Evolutionary conservation across 345 rosid species (phyloP).

Genomic region (Populus deltoides): DNA sequence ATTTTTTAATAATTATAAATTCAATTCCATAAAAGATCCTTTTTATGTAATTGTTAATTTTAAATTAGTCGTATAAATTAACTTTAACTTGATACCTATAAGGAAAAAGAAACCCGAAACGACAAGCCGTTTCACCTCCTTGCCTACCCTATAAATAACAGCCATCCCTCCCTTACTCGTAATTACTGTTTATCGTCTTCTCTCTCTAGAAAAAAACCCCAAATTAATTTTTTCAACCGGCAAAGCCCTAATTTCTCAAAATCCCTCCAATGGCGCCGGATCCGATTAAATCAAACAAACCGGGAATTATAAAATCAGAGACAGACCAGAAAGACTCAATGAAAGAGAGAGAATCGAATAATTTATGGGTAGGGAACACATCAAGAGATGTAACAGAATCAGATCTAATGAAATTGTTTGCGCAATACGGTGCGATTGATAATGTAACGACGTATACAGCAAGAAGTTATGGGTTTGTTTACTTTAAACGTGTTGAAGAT

Average conservation of each 20-base stretch:
- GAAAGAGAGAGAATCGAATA: slow-evolving; percentile 39
- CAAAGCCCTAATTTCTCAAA: background rate
- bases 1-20: no score
- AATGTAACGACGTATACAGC: slow-evolving; percentile 62
- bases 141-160: background rate
- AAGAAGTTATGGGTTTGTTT: slow-evolving; percentile 73
- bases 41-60: no score
- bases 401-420: slow-evolving; percentile 64
- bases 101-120: background rate
- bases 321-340: background rate
- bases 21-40: no score
- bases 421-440: slow-evolving; percentile 63
- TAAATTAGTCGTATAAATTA: no score
- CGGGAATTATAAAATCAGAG: background rate
- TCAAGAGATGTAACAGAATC: slow-evolving; percentile 54
- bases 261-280: background rate
- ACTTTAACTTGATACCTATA: no score
- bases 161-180: background rate
- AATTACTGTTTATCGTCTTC: no score
- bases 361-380: slow-evolving; percentile 84
- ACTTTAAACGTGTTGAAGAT: slow-evolving; percentile 73
- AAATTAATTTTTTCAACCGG: no score
- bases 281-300: background rate
- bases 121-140: background rate
- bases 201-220: background rate